A percentile compares a stretch with the other conserved stretches of the same genome.
Evolutionary conservation across 73 alveolate genomes (phyloP).

Genomic region (Symbiodinium natans): DNA sequence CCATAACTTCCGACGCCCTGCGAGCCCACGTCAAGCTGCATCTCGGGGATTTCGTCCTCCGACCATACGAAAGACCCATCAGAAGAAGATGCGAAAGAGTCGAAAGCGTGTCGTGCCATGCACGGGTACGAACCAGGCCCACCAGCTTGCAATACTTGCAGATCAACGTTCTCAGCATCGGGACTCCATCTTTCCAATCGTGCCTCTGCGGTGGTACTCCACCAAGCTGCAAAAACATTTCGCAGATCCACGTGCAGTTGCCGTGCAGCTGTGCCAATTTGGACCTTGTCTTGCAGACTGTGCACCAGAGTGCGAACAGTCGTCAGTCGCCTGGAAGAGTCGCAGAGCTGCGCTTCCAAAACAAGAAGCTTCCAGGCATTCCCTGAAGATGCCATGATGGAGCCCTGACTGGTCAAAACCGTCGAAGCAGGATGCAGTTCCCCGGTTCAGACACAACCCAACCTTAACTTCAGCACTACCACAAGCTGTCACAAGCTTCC

Average conservation of each 20-base stretch:
- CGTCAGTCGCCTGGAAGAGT: background rate
- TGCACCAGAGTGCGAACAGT: background rate
- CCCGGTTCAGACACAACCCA: background rate
- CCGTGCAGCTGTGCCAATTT: background rate
- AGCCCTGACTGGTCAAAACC: background rate
- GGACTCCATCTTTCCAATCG: background rate
- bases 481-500: too few species aligned
- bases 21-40: too few species aligned
- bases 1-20: background rate
- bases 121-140: background rate
- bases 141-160: background rate
- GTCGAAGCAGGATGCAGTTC: background rate
- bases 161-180: background rate
- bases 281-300: background rate
- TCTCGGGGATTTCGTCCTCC: too few species aligned
- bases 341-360: background rate
- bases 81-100: background rate
- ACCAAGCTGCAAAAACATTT: background rate
- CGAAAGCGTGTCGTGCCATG: background rate
- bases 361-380: background rate
- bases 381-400: background rate
- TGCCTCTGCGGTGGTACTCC: background rate
- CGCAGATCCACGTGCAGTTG: background rate
- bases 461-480: too few species aligned
- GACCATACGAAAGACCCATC: too few species aligned